phyloP scores from a whole-genome alignment of 2,329 filamentous ascomycete genomes.

The Colletotrichum truncatum region DNA sequence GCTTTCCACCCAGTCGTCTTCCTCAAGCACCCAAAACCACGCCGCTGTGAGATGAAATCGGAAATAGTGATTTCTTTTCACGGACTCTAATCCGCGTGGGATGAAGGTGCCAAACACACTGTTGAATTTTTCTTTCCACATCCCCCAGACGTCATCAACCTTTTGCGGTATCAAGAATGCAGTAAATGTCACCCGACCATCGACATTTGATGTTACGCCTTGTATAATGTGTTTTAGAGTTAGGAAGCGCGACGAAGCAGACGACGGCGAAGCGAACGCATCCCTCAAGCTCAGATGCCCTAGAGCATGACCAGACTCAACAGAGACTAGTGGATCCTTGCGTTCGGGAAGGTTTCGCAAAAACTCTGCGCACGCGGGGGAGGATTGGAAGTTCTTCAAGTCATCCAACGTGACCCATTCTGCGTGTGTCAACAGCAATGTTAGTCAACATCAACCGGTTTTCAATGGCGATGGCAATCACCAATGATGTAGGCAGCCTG shows the following conservation, averaged over 20 bases:
- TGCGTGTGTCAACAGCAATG: slow-evolving; percentile 6
- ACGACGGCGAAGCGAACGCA: not conserved
- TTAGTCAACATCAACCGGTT: not conserved
- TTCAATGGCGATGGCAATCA: not conserved
- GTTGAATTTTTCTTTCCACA: not conserved
- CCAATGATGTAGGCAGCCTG: slow-evolving; percentile 33
- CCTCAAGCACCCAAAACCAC: slow-evolving; percentile 15
- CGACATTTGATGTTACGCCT: not conserved
- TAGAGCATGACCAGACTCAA: not conserved
- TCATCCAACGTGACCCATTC: slow-evolving; percentile 25
- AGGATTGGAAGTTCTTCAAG: slow-evolving; percentile 32
- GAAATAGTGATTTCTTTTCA: not conserved
- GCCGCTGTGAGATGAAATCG: not conserved
- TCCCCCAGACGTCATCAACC: not conserved
- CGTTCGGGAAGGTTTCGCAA: slow-evolving; percentile 28
- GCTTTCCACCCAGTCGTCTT: slow-evolving; percentile 20
- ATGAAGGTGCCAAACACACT: not conserved
- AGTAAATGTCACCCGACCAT: slow-evolving; percentile 21
- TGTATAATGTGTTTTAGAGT: not conserved
- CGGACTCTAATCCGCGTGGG: not conserved
- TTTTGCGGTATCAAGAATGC: slow-evolving; percentile 17
- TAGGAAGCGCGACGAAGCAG: not conserved
- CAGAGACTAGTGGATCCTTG: not conserved
- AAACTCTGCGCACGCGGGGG: slow-evolving; percentile 33
- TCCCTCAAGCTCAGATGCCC: not conserved